phyloP scores from a whole-genome alignment of 331 rosid genomes.

The Acacia pycnantha region DNA sequence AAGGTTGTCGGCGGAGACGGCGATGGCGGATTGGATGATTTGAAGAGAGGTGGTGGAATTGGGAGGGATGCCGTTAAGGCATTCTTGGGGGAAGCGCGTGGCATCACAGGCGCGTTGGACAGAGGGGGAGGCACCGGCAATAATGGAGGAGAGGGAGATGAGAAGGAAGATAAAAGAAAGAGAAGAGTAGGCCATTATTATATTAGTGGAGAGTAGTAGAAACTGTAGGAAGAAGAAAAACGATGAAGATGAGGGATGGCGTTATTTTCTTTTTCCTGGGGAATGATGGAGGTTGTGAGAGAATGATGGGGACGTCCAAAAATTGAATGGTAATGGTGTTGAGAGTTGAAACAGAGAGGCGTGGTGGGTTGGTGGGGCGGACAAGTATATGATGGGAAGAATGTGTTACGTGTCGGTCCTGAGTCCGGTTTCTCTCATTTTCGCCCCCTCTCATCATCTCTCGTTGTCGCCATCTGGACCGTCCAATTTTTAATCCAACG shows the following conservation, averaged over 20 bases:
- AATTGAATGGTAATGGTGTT: not conserved
- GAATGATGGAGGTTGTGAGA: not conserved
- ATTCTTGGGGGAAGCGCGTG: constrained; percentile 67
- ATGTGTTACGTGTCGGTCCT: no score
- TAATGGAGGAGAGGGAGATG: constrained; percentile 31
- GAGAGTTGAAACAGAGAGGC: no score
- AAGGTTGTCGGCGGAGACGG: constrained; percentile 42
- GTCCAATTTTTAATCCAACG: no score
- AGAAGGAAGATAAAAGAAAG: constrained; percentile 20
- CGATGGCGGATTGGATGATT: constrained; percentile 45
- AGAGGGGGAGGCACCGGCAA: not conserved
- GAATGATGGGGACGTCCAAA: not conserved
- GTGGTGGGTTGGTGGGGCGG: no score
- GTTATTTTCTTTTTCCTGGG: no score
- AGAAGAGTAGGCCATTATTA: constrained; percentile 46
- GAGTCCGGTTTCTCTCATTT: no score
- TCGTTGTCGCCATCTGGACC: no score
- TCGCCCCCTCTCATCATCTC: no score
- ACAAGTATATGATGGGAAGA: no score
- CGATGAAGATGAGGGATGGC: not conserved
- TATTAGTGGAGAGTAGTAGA: not conserved
- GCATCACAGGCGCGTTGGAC: constrained; percentile 65
- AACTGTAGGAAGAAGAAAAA: not conserved
- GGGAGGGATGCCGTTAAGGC: constrained; percentile 28
- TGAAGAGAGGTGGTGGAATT: constrained; percentile 38